phyloP scores from a whole-genome alignment of 192 early-diverging fungal species.

The Coemansia sp. region DNA sequence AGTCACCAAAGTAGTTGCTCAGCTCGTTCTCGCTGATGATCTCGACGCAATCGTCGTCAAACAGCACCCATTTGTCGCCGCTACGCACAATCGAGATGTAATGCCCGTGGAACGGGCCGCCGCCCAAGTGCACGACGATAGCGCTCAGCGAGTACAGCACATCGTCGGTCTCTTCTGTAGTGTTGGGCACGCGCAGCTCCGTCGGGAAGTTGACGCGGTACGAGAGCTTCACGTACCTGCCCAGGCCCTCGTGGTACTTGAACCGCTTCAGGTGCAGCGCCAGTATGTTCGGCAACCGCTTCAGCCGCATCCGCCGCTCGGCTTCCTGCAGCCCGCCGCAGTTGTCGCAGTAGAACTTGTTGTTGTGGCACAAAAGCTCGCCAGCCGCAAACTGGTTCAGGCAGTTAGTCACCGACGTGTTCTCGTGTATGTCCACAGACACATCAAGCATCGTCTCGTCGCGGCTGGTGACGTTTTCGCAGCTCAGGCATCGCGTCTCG shows the following conservation, averaged over 20 bases:
- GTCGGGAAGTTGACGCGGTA: slow-evolving; percentile 94
- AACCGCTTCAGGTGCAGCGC: slow-evolving; percentile 97
- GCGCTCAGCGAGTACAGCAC: slow-evolving; percentile 87
- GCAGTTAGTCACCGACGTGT: slow-evolving; percentile 93
- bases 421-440: slow-evolving; percentile 94
- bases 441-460: slow-evolving; percentile 96
- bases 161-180: slow-evolving; percentile 86
- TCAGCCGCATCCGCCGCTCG: slow-evolving; percentile 97
- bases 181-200: slow-evolving; percentile 94
- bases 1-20: slow-evolving; percentile 80
- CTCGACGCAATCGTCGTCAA: slow-evolving; percentile 97
- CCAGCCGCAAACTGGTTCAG: slow-evolving; percentile 94
- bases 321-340: slow-evolving; percentile 97
- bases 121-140: slow-evolving; percentile 94
- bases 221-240: slow-evolving; percentile 90
- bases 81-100: slow-evolving; percentile 92
- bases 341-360: slow-evolving; percentile 98
- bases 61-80: slow-evolving; percentile 86
- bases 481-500: slow-evolving; percentile 96
- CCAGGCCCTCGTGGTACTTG: slow-evolving; percentile 93
- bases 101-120: slow-evolving; percentile 95
- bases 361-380: slow-evolving; percentile 92
- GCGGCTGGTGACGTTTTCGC: slow-evolving; percentile 91
- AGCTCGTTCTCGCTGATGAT: slow-evolving; percentile 76
- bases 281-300: slow-evolving; percentile 89